A percentile compares a stretch with the other conserved stretches of the same genome.
Evolutionary conservation across 2,329 filamentous ascomycete species (phyloP).

Genomic region (Ceratocystis cubensis): DNA sequence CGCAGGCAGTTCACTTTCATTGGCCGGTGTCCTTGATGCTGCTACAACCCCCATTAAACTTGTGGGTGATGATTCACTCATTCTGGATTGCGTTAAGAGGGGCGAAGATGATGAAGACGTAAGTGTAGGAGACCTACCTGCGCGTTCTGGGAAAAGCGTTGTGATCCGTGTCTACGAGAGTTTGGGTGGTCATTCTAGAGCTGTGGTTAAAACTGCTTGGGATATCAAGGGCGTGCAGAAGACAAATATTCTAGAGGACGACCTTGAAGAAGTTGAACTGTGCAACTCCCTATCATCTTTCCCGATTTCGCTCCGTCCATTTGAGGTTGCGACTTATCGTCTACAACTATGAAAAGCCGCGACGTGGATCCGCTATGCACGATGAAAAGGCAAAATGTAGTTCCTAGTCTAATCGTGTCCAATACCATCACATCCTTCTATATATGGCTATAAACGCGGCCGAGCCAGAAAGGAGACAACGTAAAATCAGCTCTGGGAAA

Average conservation of each 20-base stretch:
- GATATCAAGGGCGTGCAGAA: conserved; percentile 66
- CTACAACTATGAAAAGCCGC: conserved; percentile 33
- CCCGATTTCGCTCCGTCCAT: conserved; percentile 56
- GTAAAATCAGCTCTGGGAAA: no score
- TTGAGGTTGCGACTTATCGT: conserved; percentile 75
- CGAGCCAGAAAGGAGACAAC: no score
- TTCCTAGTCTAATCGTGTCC: not conserved
- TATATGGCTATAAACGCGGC: no score
- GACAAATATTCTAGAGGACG: conserved; percentile 81
- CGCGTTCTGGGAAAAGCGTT: conserved; percentile 61
- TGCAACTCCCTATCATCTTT: conserved; percentile 34
- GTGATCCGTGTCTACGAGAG: conserved; percentile 81
- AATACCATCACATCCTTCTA: not conserved
- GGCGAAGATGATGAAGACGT: conserved; percentile 79
- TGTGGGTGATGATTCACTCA: conserved; percentile 51
- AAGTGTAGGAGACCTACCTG: conserved; percentile 44
- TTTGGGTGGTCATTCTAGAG: conserved; percentile 67
- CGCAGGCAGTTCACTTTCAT: conserved; percentile 22
- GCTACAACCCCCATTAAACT: conserved; percentile 47
- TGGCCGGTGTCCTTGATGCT: conserved; percentile 22
- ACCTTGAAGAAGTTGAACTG: conserved; percentile 52
- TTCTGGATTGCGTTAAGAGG: conserved; percentile 84
- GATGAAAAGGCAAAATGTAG: no score
- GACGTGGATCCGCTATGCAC: not conserved
- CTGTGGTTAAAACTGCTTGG: conserved; percentile 54